Base-by-base conservation (phyloP, 306 rosid species). In the apple (Malus domestica) region DNA sequence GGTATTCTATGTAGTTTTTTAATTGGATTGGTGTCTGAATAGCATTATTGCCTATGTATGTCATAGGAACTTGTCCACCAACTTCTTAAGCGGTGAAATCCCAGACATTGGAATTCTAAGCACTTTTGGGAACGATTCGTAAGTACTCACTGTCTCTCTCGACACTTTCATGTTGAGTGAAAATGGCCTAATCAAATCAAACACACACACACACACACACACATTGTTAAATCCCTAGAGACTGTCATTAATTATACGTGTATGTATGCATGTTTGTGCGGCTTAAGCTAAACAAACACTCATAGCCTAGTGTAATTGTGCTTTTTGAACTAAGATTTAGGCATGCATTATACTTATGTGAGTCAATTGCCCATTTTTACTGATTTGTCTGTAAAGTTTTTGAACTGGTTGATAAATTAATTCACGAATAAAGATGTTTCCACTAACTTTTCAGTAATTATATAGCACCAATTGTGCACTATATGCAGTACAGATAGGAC, bases 31-130 rank as follows among this genome's bases (percentile, higher is more conserved):
- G 49, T 78, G 25, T 68, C 46, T 74, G 20, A 62, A 62, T 61
- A 54, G 35, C 14, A 60, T 52, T 30, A 60, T 45, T 76, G 68
- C 27, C 78, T 46, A 68, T 82, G 60, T 49, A 66, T 85, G 22
- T 85, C 71, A 76, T 68, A 96, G 99, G 98, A 96, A 96, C 85
- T 81, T 96, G 89, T 90, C 99, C 23, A 87, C 96, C 76, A 96
- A 96, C 76, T 96, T 88, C 78, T 90, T 96, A 66, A 85, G 93
- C 3, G 99, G 99, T 19, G 98, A 96, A 90, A 90, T 96, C 68
- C 99, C 99, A 2, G 98, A 93, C 60, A 72, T 90, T 73, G 99
- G 99, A 86, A 89, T 90, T 68, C 81, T 96, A 46, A 92, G 98
- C 90, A 93, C 89, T 44, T 96, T 96, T 30, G 88, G 88, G 46